Evolutionary conservation across 805 yeast genomes (phyloP), one percentile per base, ranked within the genome.

Genomic region (Yarrowia bubula): DNA sequence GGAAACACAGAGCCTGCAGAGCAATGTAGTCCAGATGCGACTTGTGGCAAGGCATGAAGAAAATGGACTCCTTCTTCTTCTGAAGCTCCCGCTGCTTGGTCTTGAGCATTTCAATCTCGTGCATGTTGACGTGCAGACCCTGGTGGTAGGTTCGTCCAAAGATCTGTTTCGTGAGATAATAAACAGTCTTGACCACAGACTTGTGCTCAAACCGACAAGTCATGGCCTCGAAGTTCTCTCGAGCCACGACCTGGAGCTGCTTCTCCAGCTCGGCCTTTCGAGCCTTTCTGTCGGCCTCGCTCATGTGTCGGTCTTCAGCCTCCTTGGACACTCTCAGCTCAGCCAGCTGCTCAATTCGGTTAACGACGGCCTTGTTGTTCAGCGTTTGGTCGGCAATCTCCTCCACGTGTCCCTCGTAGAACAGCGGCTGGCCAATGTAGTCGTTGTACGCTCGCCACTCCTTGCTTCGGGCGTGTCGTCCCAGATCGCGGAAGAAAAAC

Each of bases 11-110:
- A 63, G 84, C 77, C 69, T 85, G 88, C 57, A 85, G 70, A 64
- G 85, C 81, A 60, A 85, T 83, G 71, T 85, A 85, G 72, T 85
- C 89, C 44, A 84, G 76, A 70, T 85, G 89, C 10, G 86, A 82
- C 71, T 84, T 83, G 73, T 85, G 89, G 69, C 85, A 83, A 2
- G 89, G 88, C 66, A 84, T 75, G 66, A 80, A 82, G 51, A 84
- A 69, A 43, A 78, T 68, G 43, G 77, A 72, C 68, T 75, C 77
- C 33, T 73, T 72, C 63, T 76, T 74, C 14, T 66, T 69, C 60
- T 72, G 70, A 39, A 77, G 74, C 68, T 74, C 74, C 43, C 65
- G 67, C 22, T 79, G 79, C 61, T 72, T 72, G 18, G 69, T 69
- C 66, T 71, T 70, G 57, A 78, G 69, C 51, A 73, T 68, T n/a